Evolutionary conservation across 805 yeast species (phyloP), one percentile per base, ranked within the genome.

Genomic region (Yarrowia yakushimensis): DNA sequence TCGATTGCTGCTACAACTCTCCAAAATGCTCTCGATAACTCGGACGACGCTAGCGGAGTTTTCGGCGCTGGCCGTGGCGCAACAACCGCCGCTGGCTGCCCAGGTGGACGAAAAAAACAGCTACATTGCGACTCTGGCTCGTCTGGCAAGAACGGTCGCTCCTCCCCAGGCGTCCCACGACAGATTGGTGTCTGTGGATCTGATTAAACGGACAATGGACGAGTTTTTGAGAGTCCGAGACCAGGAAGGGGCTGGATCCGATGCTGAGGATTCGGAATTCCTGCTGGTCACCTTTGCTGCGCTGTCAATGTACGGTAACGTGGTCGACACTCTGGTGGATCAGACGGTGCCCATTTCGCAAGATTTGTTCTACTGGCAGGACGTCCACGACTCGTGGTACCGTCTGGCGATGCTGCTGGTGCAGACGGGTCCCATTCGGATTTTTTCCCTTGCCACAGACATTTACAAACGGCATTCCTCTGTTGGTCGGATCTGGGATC

Each of bases 291-390:
- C 61, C n/a, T 73, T 77, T 60, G 70, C 75, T 1, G 60, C 76
- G 2, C 57, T 76, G 4, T 67, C 71, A 0, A 54, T 76, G 6
- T 77, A 77, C 63, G 78, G 77, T 18, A 68, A 70, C 18, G 61
- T 73, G 7, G 66, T 76, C 18, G 70, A 76, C 28, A 65, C 70
- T 1, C 66, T 82, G 27, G 68, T 82, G 37, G 67, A 68, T 7
- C 71, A 73, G 15, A 81, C 85, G 1, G 65, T 80, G 4, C 79
- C 81, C 9, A 66, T 81, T 13, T 64, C 72, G 22, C 77, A 77
- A 41, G 81, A 79, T 65, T 66, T 81, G n/a, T 71, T 71, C 31
- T 83, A 82, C 67, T 83, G 80, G 76, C 81, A 81, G 27, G 57
- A 70, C 1, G 69, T 77, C 0, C 66, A 74, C 3, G 67, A 74